Base-by-base conservation (phyloP, 352 stramenopile species). In the Phytophthora aleatoria region DNA sequence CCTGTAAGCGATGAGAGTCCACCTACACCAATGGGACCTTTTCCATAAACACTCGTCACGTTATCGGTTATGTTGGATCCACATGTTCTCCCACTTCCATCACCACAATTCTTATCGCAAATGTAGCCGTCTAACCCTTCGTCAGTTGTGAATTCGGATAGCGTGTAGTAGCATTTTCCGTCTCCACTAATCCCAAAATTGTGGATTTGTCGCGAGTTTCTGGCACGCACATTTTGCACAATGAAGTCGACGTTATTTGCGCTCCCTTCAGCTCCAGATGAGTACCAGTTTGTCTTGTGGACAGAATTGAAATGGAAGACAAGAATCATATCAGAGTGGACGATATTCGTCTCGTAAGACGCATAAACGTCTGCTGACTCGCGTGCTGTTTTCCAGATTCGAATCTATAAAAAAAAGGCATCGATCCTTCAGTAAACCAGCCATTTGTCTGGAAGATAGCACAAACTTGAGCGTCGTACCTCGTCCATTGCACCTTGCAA, bases 401-500 rank as follows among this genome's bases (percentile, higher is more conserved):
- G 74, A 60, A 82, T 39, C 74, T 82, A 53, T 43, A 48, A 48
- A 38, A 16, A 31, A 49, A 41, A 33, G 8, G 9, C n/a, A 28
- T 13, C 26, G 5, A 50, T 15, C 11, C 33, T n/a, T 50, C 5
- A 58, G n/a, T 20, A 45, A 20, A 20, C 6, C 26, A 28, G 3
- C 12, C 8, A 5, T 27, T 33, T 39, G 8, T 62, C 5, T 12
- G 12, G 30, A 26, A 20, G 15, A 10, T 30, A 24, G 4, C 36
- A 12, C 27, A 49, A 20, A 12, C 65, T 51, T 27, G 15, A 33
- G 15, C 9, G 9, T n/a, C 4, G 3, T 72, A 86, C 79, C 56
- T 87, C 80, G 44, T 89, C 79, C 41, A 89, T 73, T 15, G 44
- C 45, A 5, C 79, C 79, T 16, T 50, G 42, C 16, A 85, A 78